Base-by-base conservation (phyloP, 2,329 filamentous ascomycete species). In the Aspergillus unguis region DNA sequence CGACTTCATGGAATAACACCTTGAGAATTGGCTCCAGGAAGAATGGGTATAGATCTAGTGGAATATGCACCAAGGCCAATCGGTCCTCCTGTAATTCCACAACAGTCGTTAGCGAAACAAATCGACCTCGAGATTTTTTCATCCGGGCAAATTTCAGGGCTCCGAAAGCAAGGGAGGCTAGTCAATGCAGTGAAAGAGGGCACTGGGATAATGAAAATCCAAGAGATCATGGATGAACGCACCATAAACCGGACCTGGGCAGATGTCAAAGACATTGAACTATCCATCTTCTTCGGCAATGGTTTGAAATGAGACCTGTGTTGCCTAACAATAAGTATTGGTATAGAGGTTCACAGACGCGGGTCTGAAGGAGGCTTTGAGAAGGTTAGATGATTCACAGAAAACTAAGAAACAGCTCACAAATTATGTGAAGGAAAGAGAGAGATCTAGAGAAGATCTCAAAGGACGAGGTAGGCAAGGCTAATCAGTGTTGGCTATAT, bases 11-110 rank as follows among this genome's bases (percentile, higher is more conserved):
- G 50, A 95, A 83, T 42, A 97, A 81, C 36, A 96, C 80, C 61
- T 86, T 85, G n/a, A 96, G 78, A 59, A 97, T 92, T 2, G 92
- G 86, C 66, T 95, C 90, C 11, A 96, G 76, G 62, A 96, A 90
- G 58, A 80, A 82, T 4, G 86, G 78, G 71, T 96, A 85, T 44
- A 94, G 80, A 50, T 85, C 78, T 56, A 95, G 76, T 1, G 92
- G 92, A 53, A 97, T 92, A 71, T 96, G 92, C 65, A 97, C 90
- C 55, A 99, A 80, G 64, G 86, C 90, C 63, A 96, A 84, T 58
- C 85, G 86, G 61, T 90, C 90, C 65, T 95, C 87, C 94, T 97
- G 45, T 44, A 54, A 31, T 44, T 57, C 53, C 26, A 59, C 50
- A 11, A 56, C 32, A 9, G 54, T 57, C 23, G 58, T 61, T 37